These are phyloP conservation scores for Xylaria sp. DNA, from an alignment of 2,329 filamentous ascomycete genomes.

Conservation along the genomic window DNA sequence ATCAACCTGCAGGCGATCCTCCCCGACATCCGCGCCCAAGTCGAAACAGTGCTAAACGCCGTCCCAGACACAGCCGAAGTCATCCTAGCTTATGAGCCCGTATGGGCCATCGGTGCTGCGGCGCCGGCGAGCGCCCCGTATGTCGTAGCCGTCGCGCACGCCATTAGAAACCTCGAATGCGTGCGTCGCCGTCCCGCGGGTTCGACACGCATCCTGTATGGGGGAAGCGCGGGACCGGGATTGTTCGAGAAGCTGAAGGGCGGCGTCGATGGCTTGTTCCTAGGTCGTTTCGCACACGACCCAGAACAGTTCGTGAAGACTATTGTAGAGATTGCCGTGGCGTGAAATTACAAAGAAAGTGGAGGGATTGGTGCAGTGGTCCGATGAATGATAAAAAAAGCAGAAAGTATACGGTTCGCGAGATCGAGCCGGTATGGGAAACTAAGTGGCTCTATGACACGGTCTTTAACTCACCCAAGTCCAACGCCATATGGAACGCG, in stretches of 20 bases:
- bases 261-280: conserved; percentile 81
- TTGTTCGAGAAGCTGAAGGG: conserved; percentile 74
- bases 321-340: conserved; percentile 73
- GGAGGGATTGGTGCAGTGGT: no score
- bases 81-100: conserved; percentile 86
- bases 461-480: neutral
- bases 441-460: neutral
- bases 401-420: neutral
- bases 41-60: conserved; percentile 70
- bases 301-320: conserved; percentile 76
- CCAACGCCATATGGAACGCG: neutral
- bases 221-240: conserved; percentile 84
- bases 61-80: conserved; percentile 73
- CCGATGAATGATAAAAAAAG: neutral
- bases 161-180: conserved; percentile 66
- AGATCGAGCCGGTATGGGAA: no score
- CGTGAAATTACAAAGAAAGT: conserved; percentile 42
- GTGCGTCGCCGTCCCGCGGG: conserved; percentile 63
- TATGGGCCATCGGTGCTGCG: conserved; percentile 85
- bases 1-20: conserved; percentile 66
- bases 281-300: conserved; percentile 85
- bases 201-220: conserved; percentile 78
- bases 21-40: conserved; percentile 72
- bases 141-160: conserved; percentile 75
- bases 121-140: conserved; percentile 78